Percentiles rank a stretch among this genome's conserved stretches.
Conservation (phyloP, 345 rosid genomes). For the Brassica cretica region DNA sequence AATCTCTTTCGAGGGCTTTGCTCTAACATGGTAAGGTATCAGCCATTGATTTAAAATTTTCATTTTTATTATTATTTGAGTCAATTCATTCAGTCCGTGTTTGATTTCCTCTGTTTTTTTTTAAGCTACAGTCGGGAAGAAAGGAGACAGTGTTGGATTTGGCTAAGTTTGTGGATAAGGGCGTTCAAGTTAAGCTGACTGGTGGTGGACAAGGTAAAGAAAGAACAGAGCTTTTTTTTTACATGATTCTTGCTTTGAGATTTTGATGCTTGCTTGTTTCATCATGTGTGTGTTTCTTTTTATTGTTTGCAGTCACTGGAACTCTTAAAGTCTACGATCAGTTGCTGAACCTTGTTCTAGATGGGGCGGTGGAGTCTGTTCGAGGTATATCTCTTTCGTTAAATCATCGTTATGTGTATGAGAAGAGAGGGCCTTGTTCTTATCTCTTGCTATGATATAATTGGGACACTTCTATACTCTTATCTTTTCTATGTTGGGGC, state of each 20-base stretch:
- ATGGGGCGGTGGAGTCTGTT: constrained; percentile 78
- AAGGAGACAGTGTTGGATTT: constrained; percentile 94
- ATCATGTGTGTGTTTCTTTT: no score
- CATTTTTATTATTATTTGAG: neutral
- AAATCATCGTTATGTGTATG: neutral
- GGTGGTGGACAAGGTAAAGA: constrained; percentile 76
- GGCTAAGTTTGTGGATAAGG: constrained; percentile 97
- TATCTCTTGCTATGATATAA: neutral
- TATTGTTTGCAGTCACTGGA: constrained; percentile 63
- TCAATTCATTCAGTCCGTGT: neutral
- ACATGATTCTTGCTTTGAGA: neutral
- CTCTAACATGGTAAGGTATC: neutral
- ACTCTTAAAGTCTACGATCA: constrained; percentile 95
- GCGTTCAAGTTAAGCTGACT: constrained; percentile 94
- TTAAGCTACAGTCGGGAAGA: constrained; percentile 70
- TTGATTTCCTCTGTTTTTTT: constrained; percentile 4
- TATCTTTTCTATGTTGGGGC: no score
- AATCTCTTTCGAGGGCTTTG: neutral
- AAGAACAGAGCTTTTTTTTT: neutral
- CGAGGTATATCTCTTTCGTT: constrained; percentile 58
- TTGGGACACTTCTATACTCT: no score
- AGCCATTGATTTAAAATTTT: no score
- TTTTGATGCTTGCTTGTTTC: neutral
- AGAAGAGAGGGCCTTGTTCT: neutral
- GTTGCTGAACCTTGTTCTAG: constrained; percentile 88